A percentile compares a stretch with the other conserved stretches of the same genome.
These are phyloP conservation scores for Kuraishia piskuri DNA, from an alignment of 805 yeast genomes.

Conservation along the genomic window DNA sequence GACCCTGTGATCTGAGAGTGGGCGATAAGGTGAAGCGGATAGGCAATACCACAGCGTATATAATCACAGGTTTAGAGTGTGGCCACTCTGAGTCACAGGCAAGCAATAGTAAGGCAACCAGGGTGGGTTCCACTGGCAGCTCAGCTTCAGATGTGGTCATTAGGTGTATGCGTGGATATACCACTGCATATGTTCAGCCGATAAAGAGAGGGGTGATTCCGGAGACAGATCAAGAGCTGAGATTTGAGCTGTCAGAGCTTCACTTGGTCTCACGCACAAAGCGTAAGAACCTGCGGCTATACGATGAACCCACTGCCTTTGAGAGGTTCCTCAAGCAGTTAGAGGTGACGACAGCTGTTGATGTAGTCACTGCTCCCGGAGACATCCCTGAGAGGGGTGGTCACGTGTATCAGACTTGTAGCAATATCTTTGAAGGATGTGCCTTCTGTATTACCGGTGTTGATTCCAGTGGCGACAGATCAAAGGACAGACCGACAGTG, in stretches of 20 bases:
- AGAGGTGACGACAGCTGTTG: background rate
- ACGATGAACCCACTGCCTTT: slow-evolving; percentile 10
- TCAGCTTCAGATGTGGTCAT: slow-evolving; percentile 18
- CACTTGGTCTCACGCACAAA: slow-evolving; percentile 1
- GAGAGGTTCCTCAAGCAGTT: slow-evolving; percentile 6
- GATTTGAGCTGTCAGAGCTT: background rate
- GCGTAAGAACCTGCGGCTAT: slow-evolving; percentile 5
- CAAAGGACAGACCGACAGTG: background rate
- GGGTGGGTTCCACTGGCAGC: slow-evolving; percentile 24
- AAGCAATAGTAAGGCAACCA: slow-evolving; percentile 28
- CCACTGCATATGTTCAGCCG: slow-evolving; percentile 31
- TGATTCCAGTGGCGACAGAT: background rate
- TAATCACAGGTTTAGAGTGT: slow-evolving; percentile 10
- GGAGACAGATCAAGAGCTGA: slow-evolving; percentile 12
- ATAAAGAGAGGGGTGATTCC: slow-evolving; percentile 9
- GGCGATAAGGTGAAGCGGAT: slow-evolving; percentile 41
- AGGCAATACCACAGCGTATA: slow-evolving; percentile 1
- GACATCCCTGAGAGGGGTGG: background rate
- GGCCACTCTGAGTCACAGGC: slow-evolving; percentile 15
- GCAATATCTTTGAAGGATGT: slow-evolving; percentile 2
- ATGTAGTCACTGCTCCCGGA: background rate
- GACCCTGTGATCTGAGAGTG: slow-evolving; percentile 42
- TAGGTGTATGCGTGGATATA: slow-evolving; percentile 55
- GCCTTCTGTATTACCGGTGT: slow-evolving; percentile 2
- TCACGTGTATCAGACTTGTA: background rate